A percentile compares a stretch with the other conserved stretches of the same genome.
phyloP scores from a whole-genome alignment of 2,329 filamentous ascomycete genomes.

The Colletotrichum sansevieriae region DNA sequence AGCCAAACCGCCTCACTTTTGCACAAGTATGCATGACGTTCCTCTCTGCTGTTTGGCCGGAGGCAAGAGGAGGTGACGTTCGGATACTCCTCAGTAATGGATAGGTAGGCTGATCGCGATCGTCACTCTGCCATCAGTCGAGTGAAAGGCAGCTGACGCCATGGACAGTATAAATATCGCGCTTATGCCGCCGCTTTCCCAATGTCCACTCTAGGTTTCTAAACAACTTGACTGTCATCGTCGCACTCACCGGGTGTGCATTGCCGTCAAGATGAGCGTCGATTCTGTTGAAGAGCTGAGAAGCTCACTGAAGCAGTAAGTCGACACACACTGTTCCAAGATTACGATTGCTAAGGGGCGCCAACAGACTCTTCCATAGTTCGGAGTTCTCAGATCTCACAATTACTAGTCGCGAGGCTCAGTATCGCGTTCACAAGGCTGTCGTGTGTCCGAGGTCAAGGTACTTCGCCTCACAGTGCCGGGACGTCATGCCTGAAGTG shows the following conservation, averaged over 20 bases:
- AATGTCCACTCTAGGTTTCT: no score
- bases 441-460: slow-evolving; percentile 31
- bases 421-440: slow-evolving; percentile 30
- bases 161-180: no score
- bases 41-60: no score
- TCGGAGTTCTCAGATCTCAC: slow-evolving; percentile 31
- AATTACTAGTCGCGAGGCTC: slow-evolving; percentile 8
- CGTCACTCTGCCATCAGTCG: no score
- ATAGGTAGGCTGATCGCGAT: no score
- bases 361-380: slow-evolving; percentile 11
- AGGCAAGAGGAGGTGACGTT: no score
- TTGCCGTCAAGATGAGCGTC: neutral
- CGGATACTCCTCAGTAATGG: no score
- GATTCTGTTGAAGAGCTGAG: slow-evolving; percentile 16
- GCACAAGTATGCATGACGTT: no score
- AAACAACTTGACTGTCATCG: neutral
- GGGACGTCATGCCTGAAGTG: slow-evolving; percentile 1
- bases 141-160: no score
- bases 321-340: fast-evolving
- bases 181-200: no score
- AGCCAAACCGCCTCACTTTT: no score
- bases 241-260: neutral
- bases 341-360: neutral
- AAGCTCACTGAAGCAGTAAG: slow-evolving; percentile 20
- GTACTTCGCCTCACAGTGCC: slow-evolving; percentile 25